A percentile compares a stretch with the other conserved stretches of the same genome.
Evolutionary conservation across 768 basidiomycete genomes (phyloP).

Genomic region (Vararia minispora): DNA sequence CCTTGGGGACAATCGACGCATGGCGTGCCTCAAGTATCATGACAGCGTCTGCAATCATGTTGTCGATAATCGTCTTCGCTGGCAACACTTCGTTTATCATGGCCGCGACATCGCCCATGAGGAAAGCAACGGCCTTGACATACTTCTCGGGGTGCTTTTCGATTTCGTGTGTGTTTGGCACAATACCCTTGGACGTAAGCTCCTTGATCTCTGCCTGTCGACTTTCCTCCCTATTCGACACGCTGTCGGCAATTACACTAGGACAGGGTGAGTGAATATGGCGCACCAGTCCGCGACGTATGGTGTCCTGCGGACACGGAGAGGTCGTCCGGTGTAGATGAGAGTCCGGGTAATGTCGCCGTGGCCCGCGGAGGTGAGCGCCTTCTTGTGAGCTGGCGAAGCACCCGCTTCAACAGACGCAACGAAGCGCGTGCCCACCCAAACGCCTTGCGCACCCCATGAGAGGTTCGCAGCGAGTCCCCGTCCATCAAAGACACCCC

Average conservation of each 20-base stretch:
- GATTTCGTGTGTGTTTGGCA: conserved; percentile 64
- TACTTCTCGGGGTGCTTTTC: conserved; percentile 77
- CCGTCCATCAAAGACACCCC: conserved; percentile 84
- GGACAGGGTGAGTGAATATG: too few species aligned
- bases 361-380: conserved; percentile 54
- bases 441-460: conserved; percentile 85
- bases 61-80: conserved; percentile 73
- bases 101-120: conserved; percentile 76
- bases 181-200: conserved; percentile 71
- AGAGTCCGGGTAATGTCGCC: conserved; percentile 79
- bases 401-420: conserved; percentile 73
- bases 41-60: conserved; percentile 58
- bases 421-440: conserved; percentile 63
- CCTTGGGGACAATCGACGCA: conserved; percentile 28
- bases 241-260: not conserved
- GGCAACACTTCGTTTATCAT: conserved; percentile 68
- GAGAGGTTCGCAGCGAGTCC: conserved; percentile 78
- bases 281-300: conserved; percentile 76
- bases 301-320: conserved; percentile 75
- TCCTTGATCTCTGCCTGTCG: conserved; percentile 72
- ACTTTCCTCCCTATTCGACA: conserved; percentile 60
- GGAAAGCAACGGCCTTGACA: conserved; percentile 53
- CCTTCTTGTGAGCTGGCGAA: conserved; percentile 77
- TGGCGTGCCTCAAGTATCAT: conserved; percentile 31
- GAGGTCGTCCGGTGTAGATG: conserved; percentile 83